Conservation (phyloP, 768 basidiomycete genomes). For the Pulveroboletus sp. region DNA sequence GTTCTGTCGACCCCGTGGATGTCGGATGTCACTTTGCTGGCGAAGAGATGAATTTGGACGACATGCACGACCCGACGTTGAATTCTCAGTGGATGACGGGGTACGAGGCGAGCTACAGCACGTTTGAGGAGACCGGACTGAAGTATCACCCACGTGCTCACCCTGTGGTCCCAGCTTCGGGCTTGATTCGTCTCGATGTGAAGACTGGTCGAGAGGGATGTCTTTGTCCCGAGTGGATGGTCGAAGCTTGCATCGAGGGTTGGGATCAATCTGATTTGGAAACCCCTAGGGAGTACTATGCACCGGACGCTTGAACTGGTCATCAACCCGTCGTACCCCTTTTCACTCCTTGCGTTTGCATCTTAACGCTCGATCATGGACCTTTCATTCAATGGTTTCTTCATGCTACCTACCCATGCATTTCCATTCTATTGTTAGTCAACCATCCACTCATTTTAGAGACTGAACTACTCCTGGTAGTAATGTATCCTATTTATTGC, state of each 20-base stretch:
- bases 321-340: background rate
- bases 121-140: background rate
- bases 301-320: slow-evolving; percentile 1
- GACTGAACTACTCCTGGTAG: too few relatives aligned
- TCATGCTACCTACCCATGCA: too few relatives aligned
- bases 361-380: background rate
- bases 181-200: background rate
- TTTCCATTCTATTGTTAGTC: too few relatives aligned
- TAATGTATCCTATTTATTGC: too few relatives aligned
- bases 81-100: slow-evolving; percentile 10
- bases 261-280: slow-evolving; percentile 8
- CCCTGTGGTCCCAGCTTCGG: background rate
- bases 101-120: slow-evolving; percentile 11
- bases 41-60: slow-evolving; percentile 8
- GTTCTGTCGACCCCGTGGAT: background rate
- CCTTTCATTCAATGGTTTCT: too few relatives aligned
- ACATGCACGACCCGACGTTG: slow-evolving; percentile 5
- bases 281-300: background rate
- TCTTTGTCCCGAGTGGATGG: slow-evolving; percentile 25
- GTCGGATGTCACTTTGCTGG: background rate
- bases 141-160: background rate
- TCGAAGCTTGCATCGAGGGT: slow-evolving; percentile 2
- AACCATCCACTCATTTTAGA: too few relatives aligned
- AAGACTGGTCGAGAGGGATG: slow-evolving; percentile 7
- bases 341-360: background rate